These are phyloP conservation scores for Mitragyna speciosa DNA, from an alignment of 257 asterid species.

Conservation along the genomic window DNA sequence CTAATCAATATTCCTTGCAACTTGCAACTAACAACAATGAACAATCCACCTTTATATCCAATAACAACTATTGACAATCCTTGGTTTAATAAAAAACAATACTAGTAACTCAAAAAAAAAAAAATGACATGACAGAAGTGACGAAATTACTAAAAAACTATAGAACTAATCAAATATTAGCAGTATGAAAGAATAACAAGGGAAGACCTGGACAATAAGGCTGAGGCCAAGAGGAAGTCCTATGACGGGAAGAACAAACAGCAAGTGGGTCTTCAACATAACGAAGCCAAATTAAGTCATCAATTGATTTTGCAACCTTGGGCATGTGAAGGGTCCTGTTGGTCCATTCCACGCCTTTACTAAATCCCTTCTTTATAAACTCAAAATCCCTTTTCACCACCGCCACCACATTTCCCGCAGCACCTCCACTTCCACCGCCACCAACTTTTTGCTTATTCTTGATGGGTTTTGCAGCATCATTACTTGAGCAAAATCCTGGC, in stretches of 20 bases:
- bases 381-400: conserved; percentile 61
- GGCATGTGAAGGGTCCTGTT: conserved; percentile 57
- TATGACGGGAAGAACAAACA: conserved; percentile 17
- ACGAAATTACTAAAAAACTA: neutral
- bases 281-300: conserved; percentile 83
- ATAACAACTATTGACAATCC: neutral
- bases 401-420: conserved; percentile 48
- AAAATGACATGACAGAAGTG: neutral
- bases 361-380: conserved; percentile 50
- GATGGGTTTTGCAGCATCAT: conserved; percentile 21
- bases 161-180: neutral
- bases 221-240: conserved; percentile 68
- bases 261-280: conserved; percentile 57
- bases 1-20: neutral
- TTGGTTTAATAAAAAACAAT: neutral
- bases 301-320: conserved; percentile 54
- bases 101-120: neutral
- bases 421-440: conserved; percentile 32
- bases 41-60: neutral
- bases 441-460: conserved; percentile 32
- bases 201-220: conserved; percentile 82
- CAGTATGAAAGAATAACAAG: neutral
- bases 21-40: neutral
- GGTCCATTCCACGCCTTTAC: conserved; percentile 71
- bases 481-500: conserved; percentile 33